Conservation (phyloP, 2,329 filamentous ascomycete genomes). For the Pseudogymnoascus sp. region DNA sequence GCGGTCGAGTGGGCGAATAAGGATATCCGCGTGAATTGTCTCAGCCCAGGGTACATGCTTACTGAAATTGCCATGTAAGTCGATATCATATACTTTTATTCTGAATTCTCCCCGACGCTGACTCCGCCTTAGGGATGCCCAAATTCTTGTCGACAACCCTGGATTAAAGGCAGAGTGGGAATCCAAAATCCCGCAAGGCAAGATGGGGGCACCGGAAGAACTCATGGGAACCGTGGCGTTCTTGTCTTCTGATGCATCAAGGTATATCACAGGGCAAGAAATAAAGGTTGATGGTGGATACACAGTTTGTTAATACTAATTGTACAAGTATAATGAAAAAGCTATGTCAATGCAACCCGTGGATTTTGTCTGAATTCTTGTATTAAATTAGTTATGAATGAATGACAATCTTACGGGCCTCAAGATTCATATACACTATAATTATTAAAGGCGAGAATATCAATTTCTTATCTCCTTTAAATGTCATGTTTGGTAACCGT, state of each 20-base stretch:
- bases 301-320: neutral
- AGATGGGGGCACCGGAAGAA: constrained; percentile 88
- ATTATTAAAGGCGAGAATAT: neutral
- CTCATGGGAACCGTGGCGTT: constrained; percentile 79
- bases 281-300: constrained; percentile 41
- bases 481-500: neutral
- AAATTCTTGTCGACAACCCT: constrained; percentile 90
- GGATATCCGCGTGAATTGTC: constrained; percentile 88
- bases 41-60: constrained; percentile 93
- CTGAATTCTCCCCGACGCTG: constrained; percentile 11
- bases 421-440: neutral
- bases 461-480: neutral
- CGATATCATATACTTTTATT: constrained; percentile 44
- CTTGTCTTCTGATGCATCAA: constrained; percentile 49
- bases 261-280: constrained; percentile 52
- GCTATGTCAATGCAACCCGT: neutral
- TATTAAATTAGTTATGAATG: neutral
- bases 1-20: constrained; percentile 90
- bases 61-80: constrained; percentile 53
- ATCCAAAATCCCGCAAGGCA: constrained; percentile 82
- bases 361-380: neutral
- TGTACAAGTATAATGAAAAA: neutral
- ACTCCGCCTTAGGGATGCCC: constrained; percentile 48
- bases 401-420: neutral
- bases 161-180: constrained; percentile 87